phyloP scores from a whole-genome alignment of 352 stramenopile genomes.

The Phytopythium mirpurense region DNA sequence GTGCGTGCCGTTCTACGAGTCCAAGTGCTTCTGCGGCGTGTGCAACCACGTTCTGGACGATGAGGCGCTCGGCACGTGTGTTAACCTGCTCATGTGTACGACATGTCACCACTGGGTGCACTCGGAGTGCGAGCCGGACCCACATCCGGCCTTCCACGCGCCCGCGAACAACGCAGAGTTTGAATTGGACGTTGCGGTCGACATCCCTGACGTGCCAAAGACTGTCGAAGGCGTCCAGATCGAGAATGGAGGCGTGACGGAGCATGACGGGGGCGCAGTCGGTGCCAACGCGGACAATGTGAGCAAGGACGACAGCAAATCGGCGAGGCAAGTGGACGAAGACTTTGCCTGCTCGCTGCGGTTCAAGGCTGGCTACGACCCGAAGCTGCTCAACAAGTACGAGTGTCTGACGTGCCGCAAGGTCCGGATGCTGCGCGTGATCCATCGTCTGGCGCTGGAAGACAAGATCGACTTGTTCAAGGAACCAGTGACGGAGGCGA shows the following conservation, averaged over 20 bases:
- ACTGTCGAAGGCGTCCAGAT: neutral
- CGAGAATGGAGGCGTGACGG: neutral
- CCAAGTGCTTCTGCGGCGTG: constrained; percentile 69
- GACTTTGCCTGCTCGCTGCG: constrained; percentile 43
- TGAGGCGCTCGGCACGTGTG: constrained; percentile 31
- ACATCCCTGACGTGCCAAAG: constrained; percentile 16
- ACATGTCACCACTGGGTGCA: constrained; percentile 82
- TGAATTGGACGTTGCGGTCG: constrained; percentile 40
- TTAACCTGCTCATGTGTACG: constrained; percentile 61
- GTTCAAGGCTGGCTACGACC: constrained; percentile 66
- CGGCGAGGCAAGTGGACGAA: constrained; percentile 58
- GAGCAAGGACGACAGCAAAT: constrained; percentile 29
- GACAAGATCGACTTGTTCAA: constrained; percentile 91
- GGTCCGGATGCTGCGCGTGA: constrained; percentile 59
- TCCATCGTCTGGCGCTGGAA: constrained; percentile 56
- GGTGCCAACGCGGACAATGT: neutral
- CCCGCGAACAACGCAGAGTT: constrained; percentile 30
- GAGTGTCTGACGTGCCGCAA: constrained; percentile 83
- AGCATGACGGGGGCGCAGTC: neutral
- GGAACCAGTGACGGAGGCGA: constrained; percentile 90
- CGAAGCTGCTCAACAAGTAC: constrained; percentile 71
- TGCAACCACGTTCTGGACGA: constrained; percentile 53
- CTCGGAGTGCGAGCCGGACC: constrained; percentile 69
- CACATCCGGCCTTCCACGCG: constrained; percentile 48
- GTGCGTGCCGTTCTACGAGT: constrained; percentile 60